Evolutionary conservation across 768 basidiomycete species (phyloP), one percentile per base, ranked within the genome.

Genomic region (Pleurotus pulmonarius): DNA sequence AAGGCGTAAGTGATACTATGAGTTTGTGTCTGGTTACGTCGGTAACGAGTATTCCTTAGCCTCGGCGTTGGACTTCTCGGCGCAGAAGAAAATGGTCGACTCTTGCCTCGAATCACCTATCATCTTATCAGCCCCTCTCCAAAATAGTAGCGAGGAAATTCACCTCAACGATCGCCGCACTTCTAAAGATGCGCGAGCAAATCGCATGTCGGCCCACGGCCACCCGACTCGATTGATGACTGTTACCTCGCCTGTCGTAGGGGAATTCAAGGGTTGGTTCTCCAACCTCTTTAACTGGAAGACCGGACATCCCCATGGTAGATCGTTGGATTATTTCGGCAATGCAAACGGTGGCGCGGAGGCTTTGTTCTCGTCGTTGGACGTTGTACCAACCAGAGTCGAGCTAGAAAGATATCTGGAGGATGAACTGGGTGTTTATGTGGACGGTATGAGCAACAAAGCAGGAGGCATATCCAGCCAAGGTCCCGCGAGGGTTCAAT

Each of bases 251-350:
- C 88, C 88, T n/a, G 86, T 83, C 8, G 87, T 89, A 12, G 87
- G 87, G 56, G 90, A 92, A 69, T 85, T 92, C 71, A 90, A 88
- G 67, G 90, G 88, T 34, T 97, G 95, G 95, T 95, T 98, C 72
- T 91, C 92, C 18, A 96, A 90, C 62, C 75, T 98, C 26, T 98
- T 98, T 77, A 90, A 86, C 69, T 97, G 93, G 90, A 94, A 90
- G 66, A 37, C 58, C 13, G 15, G 43, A 16, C 76, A 79, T 29
- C 51, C 34, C 5, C 82, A 83, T 54, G 71, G 77, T 20, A 44
- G 54, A 77, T 64, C 71, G 65, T 68, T 72, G 58, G 62, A 12
- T 69, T 67, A 56, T 68, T 64, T 47, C 67, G 74, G 53, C 39
- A 59, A 60, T 22, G 59, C 62, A 11, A 16, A 29, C 16, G 29